phyloP scores from a whole-genome alignment of 2,329 filamentous ascomycete genomes.

The Cladophialophora bantiana region DNA sequence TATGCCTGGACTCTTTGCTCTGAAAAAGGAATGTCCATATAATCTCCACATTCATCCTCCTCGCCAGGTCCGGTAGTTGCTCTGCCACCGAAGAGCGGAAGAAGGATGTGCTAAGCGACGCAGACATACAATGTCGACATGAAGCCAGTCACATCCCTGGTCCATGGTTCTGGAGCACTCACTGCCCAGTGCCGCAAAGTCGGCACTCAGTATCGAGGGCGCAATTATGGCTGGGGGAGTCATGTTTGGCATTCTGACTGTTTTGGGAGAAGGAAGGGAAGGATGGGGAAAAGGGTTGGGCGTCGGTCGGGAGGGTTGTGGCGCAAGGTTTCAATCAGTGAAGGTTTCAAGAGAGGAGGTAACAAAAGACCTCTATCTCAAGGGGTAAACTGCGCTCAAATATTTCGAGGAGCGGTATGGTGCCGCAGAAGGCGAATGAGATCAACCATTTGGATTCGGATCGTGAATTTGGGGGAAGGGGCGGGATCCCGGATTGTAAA shows the following conservation, averaged over 20 bases:
- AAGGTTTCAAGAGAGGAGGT: not conserved
- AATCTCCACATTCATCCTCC: not conserved
- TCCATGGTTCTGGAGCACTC: constrained; percentile 87
- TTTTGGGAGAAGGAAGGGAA: not conserved
- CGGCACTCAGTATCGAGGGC: constrained; percentile 95
- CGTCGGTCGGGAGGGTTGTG: not conserved
- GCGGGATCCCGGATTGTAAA: no score
- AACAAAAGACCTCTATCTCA: not conserved
- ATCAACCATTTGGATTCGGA: no score
- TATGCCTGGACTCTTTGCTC: not conserved
- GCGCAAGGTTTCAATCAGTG: not conserved
- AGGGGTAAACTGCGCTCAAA: not conserved
- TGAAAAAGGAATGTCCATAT: not conserved
- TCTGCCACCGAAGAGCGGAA: not conserved
- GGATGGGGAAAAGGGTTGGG: not conserved
- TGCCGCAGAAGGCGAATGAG: no score
- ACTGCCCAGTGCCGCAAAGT: constrained; percentile 87
- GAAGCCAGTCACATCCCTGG: constrained; percentile 88
- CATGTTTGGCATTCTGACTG: constrained; percentile 60
- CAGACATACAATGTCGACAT: constrained; percentile 81
- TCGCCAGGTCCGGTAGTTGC: not conserved
- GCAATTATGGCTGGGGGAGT: constrained; percentile 91
- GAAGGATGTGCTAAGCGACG: not conserved
- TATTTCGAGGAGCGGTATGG: not conserved
- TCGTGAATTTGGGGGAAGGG: no score